Evolutionary conservation across 768 basidiomycete genomes (phyloP).

Genomic region (Postia placenta): DNA sequence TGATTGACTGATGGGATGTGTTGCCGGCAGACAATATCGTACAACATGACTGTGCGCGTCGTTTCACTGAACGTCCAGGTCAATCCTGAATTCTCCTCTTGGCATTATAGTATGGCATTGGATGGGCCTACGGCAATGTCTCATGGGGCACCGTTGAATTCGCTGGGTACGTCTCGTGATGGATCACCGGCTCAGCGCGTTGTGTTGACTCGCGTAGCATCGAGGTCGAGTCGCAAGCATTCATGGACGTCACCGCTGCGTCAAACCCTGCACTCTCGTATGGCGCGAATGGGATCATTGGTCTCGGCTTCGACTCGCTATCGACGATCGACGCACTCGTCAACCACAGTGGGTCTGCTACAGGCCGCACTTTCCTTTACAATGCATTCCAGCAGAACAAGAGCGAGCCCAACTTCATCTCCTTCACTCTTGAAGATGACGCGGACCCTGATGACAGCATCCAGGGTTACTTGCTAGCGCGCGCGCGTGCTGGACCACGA

Average conservation of each 20-base stretch:
- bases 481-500: too few relatives aligned
- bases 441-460: conserved; percentile 47
- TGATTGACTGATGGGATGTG: conserved; percentile 8
- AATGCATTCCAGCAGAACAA: conserved; percentile 70
- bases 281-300: conserved; percentile 66
- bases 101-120: conserved; percentile 73
- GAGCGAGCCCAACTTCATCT: conserved; percentile 71
- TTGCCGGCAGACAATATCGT: conserved; percentile 31
- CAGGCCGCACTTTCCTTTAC: conserved; percentile 67
- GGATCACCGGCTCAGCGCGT: too few relatives aligned
- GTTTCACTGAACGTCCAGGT: too few relatives aligned
- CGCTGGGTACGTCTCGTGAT: conserved; percentile 59
- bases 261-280: conserved; percentile 69
- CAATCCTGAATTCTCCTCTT: too few relatives aligned
- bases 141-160: conserved; percentile 60
- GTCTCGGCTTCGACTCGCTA: conserved; percentile 73
- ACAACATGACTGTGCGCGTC: conserved; percentile 70
- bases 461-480: conserved; percentile 66
- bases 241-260: conserved; percentile 57
- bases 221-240: conserved; percentile 61
- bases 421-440: conserved; percentile 65
- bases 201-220: conserved; percentile 35
- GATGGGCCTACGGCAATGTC: conserved; percentile 67
- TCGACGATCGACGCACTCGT: conserved; percentile 63
- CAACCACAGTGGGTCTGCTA: conserved; percentile 48